A percentile compares a stretch with the other conserved stretches of the same genome.
Conservation (phyloP, 1,284 basidiomycete genomes). For the Tylopilus sp. region DNA sequence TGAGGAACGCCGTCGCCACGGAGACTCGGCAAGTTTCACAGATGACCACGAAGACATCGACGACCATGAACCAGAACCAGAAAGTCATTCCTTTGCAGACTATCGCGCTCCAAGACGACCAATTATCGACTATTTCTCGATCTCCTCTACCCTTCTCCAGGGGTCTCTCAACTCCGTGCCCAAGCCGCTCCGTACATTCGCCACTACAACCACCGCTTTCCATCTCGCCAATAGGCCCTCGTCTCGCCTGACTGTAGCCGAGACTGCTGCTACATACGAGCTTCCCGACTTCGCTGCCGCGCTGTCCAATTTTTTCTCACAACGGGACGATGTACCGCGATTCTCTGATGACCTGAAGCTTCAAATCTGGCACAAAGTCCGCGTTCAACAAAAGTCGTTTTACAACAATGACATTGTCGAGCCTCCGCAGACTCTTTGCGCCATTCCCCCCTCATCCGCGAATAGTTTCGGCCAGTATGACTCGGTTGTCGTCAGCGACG, state of each 20-base stretch:
- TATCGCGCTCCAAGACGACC: neutral
- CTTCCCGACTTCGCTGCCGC: slow-evolving; percentile 11
- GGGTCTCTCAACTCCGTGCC: too few relatives aligned
- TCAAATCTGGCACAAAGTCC: slow-evolving; percentile 17
- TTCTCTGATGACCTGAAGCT: too few relatives aligned
- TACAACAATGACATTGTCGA: neutral
- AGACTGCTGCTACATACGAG: slow-evolving; percentile 6
- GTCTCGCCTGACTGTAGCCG: neutral
- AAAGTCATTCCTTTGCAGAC: neutral
- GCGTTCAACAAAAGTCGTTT: slow-evolving; percentile 8
- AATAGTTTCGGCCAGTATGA: neutral
- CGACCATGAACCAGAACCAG: neutral
- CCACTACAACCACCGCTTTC: too few relatives aligned
- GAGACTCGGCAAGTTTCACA: too few relatives aligned
- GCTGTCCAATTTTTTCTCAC: neutral
- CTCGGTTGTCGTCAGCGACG: too few relatives aligned
- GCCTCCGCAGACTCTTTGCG: slow-evolving; percentile 1
- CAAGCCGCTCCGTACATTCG: neutral
- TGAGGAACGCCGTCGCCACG: neutral
- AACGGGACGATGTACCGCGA: neutral
- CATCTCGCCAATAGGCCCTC: too few relatives aligned
- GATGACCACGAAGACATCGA: neutral
- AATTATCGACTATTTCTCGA: neutral
- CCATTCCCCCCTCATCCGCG: neutral
- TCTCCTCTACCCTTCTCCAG: neutral